A percentile compares a stretch with the other conserved stretches of the same genome.
Evolutionary conservation across 2,329 filamentous ascomycete genomes (phyloP).

Genomic region (Apiospora phragmitis): DNA sequence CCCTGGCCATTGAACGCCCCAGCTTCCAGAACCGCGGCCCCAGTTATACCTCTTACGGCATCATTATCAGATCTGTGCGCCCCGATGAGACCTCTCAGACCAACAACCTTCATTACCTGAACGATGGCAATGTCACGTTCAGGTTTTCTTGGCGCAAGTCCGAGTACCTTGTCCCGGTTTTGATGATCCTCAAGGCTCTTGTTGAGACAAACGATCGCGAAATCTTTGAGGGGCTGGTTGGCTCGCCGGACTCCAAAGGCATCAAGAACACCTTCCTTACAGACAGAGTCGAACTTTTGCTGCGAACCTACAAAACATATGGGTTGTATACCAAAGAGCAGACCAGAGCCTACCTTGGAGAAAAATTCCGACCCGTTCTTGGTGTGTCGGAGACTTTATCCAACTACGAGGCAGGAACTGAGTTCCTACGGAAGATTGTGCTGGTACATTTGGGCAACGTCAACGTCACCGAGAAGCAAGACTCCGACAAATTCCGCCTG

Average conservation of each 20-base stretch:
- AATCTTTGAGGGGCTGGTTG: slow-evolving; percentile 92
- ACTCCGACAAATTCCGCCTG: slow-evolving; percentile 91
- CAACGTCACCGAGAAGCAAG: slow-evolving; percentile 79
- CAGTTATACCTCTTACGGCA: slow-evolving; percentile 85
- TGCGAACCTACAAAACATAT: slow-evolving; percentile 93
- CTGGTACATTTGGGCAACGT: slow-evolving; percentile 88
- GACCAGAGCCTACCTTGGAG: slow-evolving; percentile 82
- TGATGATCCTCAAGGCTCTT: slow-evolving; percentile 96
- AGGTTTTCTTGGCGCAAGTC: slow-evolving; percentile 97
- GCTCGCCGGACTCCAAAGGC: slow-evolving; percentile 72
- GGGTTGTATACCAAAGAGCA: slow-evolving; percentile 78
- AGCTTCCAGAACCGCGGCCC: slow-evolving; percentile 87
- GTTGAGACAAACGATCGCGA: slow-evolving; percentile 95
- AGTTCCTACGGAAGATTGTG: slow-evolving; percentile 88
- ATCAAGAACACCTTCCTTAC: slow-evolving; percentile 89
- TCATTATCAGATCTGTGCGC: slow-evolving; percentile 87
- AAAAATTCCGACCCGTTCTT: slow-evolving; percentile 88
- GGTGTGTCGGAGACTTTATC: slow-evolving; percentile 81
- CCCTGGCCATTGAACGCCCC: slow-evolving; percentile 88
- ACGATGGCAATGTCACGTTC: slow-evolving; percentile 94
- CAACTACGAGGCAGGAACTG: slow-evolving; percentile 85
- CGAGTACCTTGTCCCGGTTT: slow-evolving; percentile 90
- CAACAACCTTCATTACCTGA: slow-evolving; percentile 94
- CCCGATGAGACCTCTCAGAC: slow-evolving; percentile 99
- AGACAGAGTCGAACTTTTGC: slow-evolving; percentile 86